Conservation (phyloP, 371 early-diverging fungal species). For the Mortierella sp. region DNA sequence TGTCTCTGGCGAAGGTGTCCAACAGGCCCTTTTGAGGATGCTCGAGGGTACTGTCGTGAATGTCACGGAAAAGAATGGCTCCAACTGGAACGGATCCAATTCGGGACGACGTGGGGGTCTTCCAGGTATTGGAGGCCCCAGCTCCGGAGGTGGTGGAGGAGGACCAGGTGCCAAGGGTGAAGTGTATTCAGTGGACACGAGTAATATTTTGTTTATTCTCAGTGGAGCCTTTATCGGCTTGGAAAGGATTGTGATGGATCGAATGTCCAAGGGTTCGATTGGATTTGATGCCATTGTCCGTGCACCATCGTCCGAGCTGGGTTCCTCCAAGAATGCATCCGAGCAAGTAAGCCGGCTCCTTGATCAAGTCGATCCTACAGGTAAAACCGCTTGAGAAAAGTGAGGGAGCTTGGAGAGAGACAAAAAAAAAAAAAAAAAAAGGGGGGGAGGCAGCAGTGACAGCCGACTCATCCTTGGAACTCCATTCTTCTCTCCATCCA, state of each 20-base stretch:
- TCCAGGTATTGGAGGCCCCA: conserved; percentile 51
- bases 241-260: conserved; percentile 77
- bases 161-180: conserved; percentile 68
- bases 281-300: conserved; percentile 7
- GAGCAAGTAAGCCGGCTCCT: conserved; percentile 33
- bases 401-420: too few species aligned
- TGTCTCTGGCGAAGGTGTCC: conserved; percentile 93
- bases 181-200: conserved; percentile 82
- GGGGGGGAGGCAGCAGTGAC: too few species aligned
- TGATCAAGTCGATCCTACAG: conserved; percentile 71
- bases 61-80: conserved; percentile 79
- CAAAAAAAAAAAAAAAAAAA: too few species aligned
- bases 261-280: conserved; percentile 70
- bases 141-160: conserved; percentile 48
- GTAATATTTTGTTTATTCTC: conserved; percentile 87
- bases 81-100: conserved; percentile 45
- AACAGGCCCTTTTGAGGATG: conserved; percentile 87
- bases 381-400: too few species aligned
- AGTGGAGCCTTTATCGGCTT: conserved; percentile 91
- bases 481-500: not conserved
- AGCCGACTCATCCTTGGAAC: too few species aligned
- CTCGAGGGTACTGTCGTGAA: conserved; percentile 86
- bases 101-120: conserved; percentile 27
- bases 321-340: conserved; percentile 1
- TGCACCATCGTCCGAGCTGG: not conserved